phyloP scores from a whole-genome alignment of 2,329 filamentous ascomycete genomes.

The Talaromyces islandicus region DNA sequence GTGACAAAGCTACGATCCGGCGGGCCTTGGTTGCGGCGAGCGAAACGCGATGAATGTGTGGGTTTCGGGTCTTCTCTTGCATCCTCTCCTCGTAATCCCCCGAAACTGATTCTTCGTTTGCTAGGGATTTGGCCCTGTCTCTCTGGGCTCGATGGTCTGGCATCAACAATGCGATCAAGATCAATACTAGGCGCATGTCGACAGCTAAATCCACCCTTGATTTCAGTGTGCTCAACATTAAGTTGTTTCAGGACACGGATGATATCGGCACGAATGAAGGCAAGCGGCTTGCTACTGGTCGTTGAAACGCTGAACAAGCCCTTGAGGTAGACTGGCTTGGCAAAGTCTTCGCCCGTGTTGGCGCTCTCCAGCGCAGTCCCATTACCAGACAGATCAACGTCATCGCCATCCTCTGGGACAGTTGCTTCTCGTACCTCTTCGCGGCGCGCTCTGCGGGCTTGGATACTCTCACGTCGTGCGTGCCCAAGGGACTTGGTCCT shows the following conservation, averaged over 20 bases:
- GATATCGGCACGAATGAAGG: conserved; percentile 80
- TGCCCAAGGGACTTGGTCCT: conserved; percentile 86
- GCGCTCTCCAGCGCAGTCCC: conserved; percentile 46
- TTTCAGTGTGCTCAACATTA: conserved; percentile 85
- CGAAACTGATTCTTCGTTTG: conserved; percentile 76
- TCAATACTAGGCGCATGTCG: conserved; percentile 86
- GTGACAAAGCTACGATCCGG: conserved; percentile 69
- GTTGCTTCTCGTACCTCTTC: conserved; percentile 69
- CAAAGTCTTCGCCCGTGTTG: conserved; percentile 62
- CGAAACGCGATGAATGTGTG: conserved; percentile 40
- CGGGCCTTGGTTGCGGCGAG: conserved; percentile 39
- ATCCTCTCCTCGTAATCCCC: conserved; percentile 63
- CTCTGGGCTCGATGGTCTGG: conserved; percentile 52
- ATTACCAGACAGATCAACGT: conserved; percentile 63
- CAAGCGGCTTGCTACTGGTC: conserved; percentile 83
- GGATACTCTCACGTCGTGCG: conserved; percentile 83
- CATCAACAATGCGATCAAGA: conserved; percentile 64
- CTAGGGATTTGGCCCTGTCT: conserved; percentile 47
- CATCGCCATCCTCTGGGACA: conserved; percentile 87
- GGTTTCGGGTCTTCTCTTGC: conserved; percentile 55
- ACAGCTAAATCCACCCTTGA: conserved; percentile 89
- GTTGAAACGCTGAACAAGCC: conserved; percentile 96
- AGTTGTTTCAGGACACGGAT: conserved; percentile 83
- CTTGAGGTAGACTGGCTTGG: conserved; percentile 89
- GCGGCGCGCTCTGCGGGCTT: conserved; percentile 69